Evolutionary conservation across 106 monocot species (phyloP), one percentile per base, ranked within the genome.

Genomic region (Dendrobium officinale): DNA sequence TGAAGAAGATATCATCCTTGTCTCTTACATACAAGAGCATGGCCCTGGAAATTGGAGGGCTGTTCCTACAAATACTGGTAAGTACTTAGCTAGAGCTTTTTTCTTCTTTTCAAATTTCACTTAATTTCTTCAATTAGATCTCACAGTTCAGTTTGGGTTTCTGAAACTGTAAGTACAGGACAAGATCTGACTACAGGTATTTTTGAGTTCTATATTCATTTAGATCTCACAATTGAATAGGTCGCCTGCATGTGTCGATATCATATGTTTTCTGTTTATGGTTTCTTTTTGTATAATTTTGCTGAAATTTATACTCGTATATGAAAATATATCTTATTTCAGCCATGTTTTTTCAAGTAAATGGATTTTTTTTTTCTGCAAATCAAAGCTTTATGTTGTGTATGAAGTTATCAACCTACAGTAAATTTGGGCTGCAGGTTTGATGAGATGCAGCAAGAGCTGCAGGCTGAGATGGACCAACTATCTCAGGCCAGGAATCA

Each of bases 381-480:
- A 26, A 9, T 76, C 11, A 76, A 11, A 43, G 4, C 45, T 76
- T 22, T n/a, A 15, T 72, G 33, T 15, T 15, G 15, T 66, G 24
- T 66, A 72, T 17, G 40, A 1, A 40, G 24, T 33, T 16, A 31
- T 31, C 26, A 31, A 37, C 3, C 13, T 70, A 70, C 37, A 74
- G 20, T 24, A 9, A 73, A 45, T 74, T 27, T 59, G 41, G 31
- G 9, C 48, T 79, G 42, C 76, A 88, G 88, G 88, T 5, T 43
- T 88, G 16, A 77, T 82, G 85, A 88, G 88, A 83, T 88, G 88
- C 66, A 85, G 85, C 88, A 88, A 88, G 82, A 88, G 88, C 73
- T 85, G 88, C 73, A 85, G 88, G 67, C 80, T 85, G 1, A 77
- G 88, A 80, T 88, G 88, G 88, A 85, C 88, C 33, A 88, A 88